These are phyloP conservation scores for Obba rivulosa DNA, from an alignment of 768 basidiomycete species.

Conservation along the genomic window DNA sequence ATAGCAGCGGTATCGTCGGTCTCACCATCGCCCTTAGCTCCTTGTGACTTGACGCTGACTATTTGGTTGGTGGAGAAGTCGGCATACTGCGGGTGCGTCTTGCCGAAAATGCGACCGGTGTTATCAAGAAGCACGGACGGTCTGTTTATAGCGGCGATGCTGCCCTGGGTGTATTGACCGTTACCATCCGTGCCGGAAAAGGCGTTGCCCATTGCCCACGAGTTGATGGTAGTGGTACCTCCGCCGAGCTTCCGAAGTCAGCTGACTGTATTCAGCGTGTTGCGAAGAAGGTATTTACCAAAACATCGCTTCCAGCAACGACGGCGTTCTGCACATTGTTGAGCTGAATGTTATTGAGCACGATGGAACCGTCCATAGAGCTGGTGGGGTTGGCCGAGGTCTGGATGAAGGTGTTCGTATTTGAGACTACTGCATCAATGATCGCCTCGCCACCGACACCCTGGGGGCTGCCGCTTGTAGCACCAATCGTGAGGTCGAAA, in stretches of 20 bases:
- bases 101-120: constrained; percentile 57
- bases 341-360: constrained; percentile 60
- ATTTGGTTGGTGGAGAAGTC: constrained; percentile 58
- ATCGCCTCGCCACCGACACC: constrained; percentile 55
- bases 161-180: constrained; percentile 46
- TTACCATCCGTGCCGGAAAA: constrained; percentile 45
- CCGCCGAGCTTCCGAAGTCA: constrained; percentile 26
- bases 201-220: constrained; percentile 78
- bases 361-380: constrained; percentile 50
- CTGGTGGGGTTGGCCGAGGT: constrained; percentile 41
- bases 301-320: constrained; percentile 44
- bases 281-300: constrained; percentile 26
- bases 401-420: constrained; percentile 59
- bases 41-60: constrained; percentile 63
- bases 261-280: not conserved
- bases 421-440: constrained; percentile 56
- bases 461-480: constrained; percentile 15
- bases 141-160: constrained; percentile 45
- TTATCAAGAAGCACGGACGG: constrained; percentile 50
- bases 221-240: constrained; percentile 51
- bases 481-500: constrained; percentile 16
- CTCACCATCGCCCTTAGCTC: constrained; percentile 67
- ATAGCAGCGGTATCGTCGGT: constrained; percentile 74
- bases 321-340: constrained; percentile 59
- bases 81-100: constrained; percentile 54